Conservation (phyloP, 1,284 basidiomycete species). For the Mycena sp. region DNA sequence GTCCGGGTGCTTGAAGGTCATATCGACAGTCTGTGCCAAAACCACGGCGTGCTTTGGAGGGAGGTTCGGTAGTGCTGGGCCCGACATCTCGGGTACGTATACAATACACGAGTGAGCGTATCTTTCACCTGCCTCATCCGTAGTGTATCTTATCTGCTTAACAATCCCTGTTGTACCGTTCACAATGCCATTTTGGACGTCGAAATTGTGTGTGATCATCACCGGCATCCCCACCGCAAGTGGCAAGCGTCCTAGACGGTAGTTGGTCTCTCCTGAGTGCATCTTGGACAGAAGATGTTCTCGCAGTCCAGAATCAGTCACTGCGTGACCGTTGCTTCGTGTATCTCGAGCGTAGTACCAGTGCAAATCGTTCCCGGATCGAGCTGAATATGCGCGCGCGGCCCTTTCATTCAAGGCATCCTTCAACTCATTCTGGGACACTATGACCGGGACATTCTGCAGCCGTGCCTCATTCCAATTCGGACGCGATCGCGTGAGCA, state of each 20-base stretch:
- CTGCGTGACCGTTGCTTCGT: background rate
- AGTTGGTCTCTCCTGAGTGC: slow-evolving; percentile 26
- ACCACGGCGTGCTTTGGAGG: no score
- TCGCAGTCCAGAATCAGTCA: background rate
- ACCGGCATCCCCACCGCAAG: slow-evolving; percentile 34
- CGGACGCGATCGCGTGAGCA: slow-evolving; percentile 15
- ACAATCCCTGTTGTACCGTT: slow-evolving; percentile 30
- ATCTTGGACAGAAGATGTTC: slow-evolving; percentile 7
- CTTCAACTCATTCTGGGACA: slow-evolving; percentile 35
- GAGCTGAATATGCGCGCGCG: slow-evolving; percentile 39
- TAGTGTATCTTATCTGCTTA: no score
- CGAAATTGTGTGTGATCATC: slow-evolving; percentile 31
- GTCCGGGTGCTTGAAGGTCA: no score
- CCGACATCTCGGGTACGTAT: slow-evolving; percentile 8
- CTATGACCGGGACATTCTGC: slow-evolving; percentile 37
- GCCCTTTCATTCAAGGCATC: no score
- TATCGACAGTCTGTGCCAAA: no score
- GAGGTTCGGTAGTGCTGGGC: slow-evolving; percentile 1
- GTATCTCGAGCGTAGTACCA: slow-evolving; percentile 30
- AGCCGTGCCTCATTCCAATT: slow-evolving; percentile 22
- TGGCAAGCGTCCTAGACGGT: no score
- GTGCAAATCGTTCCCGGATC: slow-evolving; percentile 24
- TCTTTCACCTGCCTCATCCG: slow-evolving; percentile 11
- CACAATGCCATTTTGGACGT: slow-evolving; percentile 30
- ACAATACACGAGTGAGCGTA: slow-evolving; percentile 19